Conservation (phyloP, 2,329 filamentous ascomycete species). For the Neofusicoccum kwambonambiense region DNA sequence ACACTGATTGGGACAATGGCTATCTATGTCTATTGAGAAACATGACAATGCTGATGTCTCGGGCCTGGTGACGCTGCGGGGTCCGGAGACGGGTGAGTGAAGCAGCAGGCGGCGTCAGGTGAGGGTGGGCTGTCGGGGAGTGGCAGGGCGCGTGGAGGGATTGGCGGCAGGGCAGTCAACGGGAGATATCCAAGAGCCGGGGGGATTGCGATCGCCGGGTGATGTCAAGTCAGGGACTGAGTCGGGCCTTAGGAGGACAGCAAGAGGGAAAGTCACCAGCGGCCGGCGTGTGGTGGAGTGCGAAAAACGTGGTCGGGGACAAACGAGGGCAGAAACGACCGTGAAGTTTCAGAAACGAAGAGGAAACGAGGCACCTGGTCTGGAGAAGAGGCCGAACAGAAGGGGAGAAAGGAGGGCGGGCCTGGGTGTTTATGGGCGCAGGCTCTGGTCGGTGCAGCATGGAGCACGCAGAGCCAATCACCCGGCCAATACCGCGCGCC, state of each 20-base stretch:
- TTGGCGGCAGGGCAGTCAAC: not conserved
- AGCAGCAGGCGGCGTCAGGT: not conserved
- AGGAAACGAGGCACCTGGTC: not conserved
- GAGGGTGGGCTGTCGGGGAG: conserved; percentile 5
- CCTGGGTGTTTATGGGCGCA: conserved; percentile 14
- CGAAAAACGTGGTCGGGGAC: not conserved
- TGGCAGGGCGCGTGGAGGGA: not conserved
- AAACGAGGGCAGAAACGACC: not conserved
- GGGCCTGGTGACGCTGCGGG: not conserved
- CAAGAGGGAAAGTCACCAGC: not conserved
- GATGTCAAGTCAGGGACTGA: not conserved
- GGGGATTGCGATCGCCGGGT: conserved; percentile 6
- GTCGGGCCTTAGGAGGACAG: not conserved
- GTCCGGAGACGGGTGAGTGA: not conserved
- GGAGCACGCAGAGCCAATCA: conserved; percentile 1
- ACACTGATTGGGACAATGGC: not conserved
- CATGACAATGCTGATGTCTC: conserved; percentile 13
- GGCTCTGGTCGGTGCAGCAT: not conserved
- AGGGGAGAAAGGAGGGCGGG: conserved; percentile 9
- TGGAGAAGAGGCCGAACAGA: conserved; percentile 10
- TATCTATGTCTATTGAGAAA: conserved; percentile 14
- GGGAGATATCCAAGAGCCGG: not conserved
- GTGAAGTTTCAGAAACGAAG: conserved; percentile 7
- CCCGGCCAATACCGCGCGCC: conserved; percentile 2
- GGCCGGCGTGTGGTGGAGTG: conserved; percentile 9